A percentile compares a stretch with the other conserved stretches of the same genome.
Evolutionary conservation across 2,329 filamentous ascomycete genomes (phyloP).

Genomic region (Hymenoscyphus fructigenus): DNA sequence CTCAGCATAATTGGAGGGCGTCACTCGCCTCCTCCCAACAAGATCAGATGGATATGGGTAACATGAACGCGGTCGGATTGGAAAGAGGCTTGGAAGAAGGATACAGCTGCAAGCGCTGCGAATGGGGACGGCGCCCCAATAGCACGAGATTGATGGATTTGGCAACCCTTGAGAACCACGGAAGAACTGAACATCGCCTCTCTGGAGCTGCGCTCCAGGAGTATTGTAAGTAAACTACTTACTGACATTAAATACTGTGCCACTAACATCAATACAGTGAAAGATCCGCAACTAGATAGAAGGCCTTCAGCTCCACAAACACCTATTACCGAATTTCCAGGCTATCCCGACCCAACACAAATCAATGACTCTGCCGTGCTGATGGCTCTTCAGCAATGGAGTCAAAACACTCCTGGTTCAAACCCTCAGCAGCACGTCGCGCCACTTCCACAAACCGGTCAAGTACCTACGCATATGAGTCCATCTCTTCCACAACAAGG

Average conservation of each 20-base stretch:
- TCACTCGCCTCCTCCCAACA: not conserved
- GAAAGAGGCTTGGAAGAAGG: not conserved
- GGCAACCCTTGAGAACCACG: not conserved
- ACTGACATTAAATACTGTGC: not conserved
- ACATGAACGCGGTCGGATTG: not conserved
- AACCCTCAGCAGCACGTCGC: not conserved
- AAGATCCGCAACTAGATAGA: conserved; percentile 1
- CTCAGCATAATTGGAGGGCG: not conserved
- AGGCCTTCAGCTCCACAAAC: not conserved
- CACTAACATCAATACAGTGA: not conserved
- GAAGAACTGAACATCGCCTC: not conserved
- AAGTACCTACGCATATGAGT: not conserved
- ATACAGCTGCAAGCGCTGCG: not conserved
- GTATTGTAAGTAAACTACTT: not conserved
- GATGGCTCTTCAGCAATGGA: not conserved
- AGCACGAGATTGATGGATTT: conserved; percentile 4
- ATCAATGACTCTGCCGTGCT: not conserved
- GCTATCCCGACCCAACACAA: not conserved
- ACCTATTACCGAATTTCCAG: not conserved
- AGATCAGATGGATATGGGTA: not conserved
- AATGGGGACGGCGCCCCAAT: not conserved
- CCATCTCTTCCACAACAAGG: not conserved
- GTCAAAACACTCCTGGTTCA: not conserved
- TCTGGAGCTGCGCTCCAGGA: not conserved
- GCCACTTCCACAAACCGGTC: not conserved